Evolutionary conservation across 805 yeast genomes (phyloP), one percentile per base, ranked within the genome.

Genomic region (Hemisphaericaspora nanyangensis): DNA sequence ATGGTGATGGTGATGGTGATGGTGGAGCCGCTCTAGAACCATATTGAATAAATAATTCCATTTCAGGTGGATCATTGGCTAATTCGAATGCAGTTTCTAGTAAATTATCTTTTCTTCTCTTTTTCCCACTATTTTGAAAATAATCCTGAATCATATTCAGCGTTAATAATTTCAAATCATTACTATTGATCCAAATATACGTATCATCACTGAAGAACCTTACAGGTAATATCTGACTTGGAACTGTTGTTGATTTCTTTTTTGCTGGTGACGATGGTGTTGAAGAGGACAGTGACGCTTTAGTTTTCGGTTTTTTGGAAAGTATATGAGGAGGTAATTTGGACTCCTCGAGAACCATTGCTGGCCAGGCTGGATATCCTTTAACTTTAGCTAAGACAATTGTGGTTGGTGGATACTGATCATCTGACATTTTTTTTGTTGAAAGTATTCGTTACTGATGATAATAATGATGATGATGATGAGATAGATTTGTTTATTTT

Each of bases 281-380:
- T 18, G 38, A 5, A 13, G 33, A 10, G 13, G 38, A n/a, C n/a
- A 34, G 6, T 18, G 42, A 12, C 5, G 25, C 6, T 29, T 35
- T 38, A 17, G 58, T 47, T 47, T 76, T 76, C 12, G 87, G 85
- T 41, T 69, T 74, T 44, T 68, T 72, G 13, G 60, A 56, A 18
- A 61, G 47, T 20, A 85, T 76, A 48, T 70, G 64, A 16, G 65
- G 75, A 0, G 95, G 93, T 5, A 86, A 67, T 6, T 76, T 58
- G 13, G 72, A 69, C 43, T 66, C 74, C 1, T 80, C 82, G 4
- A 86, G 72, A 4, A 85, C 79, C 79, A 86, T 80, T 2, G 90
- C 89, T 0, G 96, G 96, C 96, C 96, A 87, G 30, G 90, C 83
- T 2, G 95, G 85, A 55, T 80, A 87, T 7, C 95, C 95, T 53